Evolutionary conservation across 2,329 filamentous ascomycete species (phyloP).

Genomic region (Epichloe sp.): DNA sequence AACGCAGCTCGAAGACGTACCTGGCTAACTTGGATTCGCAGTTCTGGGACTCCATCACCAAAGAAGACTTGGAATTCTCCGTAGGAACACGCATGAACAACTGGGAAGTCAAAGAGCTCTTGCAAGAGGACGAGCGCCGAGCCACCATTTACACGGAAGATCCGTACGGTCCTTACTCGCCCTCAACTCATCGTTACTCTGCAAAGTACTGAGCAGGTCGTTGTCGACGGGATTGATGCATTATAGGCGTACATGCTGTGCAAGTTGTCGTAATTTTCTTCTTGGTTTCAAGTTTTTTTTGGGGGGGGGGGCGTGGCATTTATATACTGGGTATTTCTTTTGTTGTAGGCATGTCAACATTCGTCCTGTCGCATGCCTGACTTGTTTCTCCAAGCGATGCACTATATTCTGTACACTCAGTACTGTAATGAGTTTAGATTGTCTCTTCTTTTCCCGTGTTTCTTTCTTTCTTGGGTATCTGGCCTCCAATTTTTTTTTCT

Average conservation of each 20-base stretch:
- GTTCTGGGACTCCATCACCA: conserved; percentile 99
- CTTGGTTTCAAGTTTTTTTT: neutral
- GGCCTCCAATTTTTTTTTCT: no score
- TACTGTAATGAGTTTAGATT: no score
- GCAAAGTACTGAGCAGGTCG: conserved; percentile 27
- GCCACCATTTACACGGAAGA: conserved; percentile 60
- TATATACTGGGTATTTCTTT: no score
- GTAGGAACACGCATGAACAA: conserved; percentile 92
- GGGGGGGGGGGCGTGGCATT: no score
- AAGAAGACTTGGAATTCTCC: conserved; percentile 95
- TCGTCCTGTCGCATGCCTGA: neutral
- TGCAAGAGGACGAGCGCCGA: conserved; percentile 68
- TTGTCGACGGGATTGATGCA: conserved; percentile 6
- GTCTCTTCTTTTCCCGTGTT: neutral
- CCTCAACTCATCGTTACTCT: conserved; percentile 29
- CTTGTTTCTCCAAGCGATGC: neutral
- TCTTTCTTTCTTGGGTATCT: neutral
- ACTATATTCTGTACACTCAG: neutral
- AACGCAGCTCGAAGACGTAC: neutral
- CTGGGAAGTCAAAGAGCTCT: conserved; percentile 92
- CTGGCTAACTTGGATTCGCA: conserved; percentile 22
- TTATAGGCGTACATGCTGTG: neutral
- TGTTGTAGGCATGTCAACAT: neutral
- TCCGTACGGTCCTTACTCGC: conserved; percentile 41
- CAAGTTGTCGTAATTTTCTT: neutral